phyloP scores from a whole-genome alignment of 1,284 basidiomycete species.

The Agaricales sp. region DNA sequence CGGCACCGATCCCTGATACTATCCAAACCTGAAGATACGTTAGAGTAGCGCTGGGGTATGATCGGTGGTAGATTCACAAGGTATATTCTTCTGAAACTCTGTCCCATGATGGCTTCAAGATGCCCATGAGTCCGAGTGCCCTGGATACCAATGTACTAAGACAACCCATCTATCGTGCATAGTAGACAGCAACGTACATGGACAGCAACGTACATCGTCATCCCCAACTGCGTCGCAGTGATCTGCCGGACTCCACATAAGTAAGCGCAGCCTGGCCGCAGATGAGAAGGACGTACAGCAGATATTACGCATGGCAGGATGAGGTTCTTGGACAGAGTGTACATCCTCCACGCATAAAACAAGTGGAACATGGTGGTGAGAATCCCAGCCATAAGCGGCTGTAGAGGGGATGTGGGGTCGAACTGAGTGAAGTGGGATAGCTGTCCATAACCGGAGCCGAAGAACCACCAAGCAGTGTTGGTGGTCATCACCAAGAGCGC shows the following conservation, averaged over 20 bases:
- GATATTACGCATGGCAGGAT: background rate
- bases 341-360: conserved; percentile 1
- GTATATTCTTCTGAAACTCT: background rate
- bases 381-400: background rate
- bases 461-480: conserved; percentile 1
- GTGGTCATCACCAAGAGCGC: background rate
- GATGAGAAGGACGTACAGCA: background rate
- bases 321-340: background rate
- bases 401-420: background rate
- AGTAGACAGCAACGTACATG: background rate
- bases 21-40: background rate
- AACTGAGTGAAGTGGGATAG: background rate
- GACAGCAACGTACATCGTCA: background rate
- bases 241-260: background rate
- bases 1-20: background rate
- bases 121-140: background rate
- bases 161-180: no score
- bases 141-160: background rate
- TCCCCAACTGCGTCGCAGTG: background rate
- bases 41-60: background rate
- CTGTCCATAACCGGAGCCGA: background rate
- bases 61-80: background rate
- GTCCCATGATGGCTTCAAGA: background rate
- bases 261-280: background rate
- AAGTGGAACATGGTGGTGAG: background rate